These are phyloP conservation scores for Serendipita sp. DNA, from an alignment of 768 basidiomycete genomes.

Conservation along the genomic window DNA sequence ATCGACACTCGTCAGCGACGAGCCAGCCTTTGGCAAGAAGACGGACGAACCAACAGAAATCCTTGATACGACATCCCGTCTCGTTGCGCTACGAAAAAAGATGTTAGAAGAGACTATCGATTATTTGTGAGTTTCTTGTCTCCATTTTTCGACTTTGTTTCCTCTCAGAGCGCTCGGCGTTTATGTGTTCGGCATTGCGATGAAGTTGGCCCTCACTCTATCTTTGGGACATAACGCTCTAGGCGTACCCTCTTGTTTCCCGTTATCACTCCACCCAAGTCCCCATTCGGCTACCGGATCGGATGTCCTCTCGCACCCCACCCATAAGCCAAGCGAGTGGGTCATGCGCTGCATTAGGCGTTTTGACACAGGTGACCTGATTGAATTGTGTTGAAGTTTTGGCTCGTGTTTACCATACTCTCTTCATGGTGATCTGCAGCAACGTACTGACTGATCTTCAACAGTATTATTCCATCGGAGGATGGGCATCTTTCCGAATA, in stretches of 20 bases:
- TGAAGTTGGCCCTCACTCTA: neutral
- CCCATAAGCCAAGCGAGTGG: too few relatives aligned
- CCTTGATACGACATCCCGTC: conserved; percentile 41
- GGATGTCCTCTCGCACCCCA: too few relatives aligned
- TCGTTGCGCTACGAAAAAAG: conserved; percentile 44
- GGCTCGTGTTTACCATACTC: conserved; percentile 4
- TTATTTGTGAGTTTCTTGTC: conserved; percentile 44
- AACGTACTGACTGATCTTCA: neutral
- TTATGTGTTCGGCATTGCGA: too few relatives aligned
- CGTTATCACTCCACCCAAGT: too few relatives aligned
- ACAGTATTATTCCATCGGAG: conserved; percentile 57
- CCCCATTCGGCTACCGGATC: too few relatives aligned
- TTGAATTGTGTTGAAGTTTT: neutral
- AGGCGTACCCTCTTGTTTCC: too few relatives aligned
- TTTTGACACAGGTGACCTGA: too few relatives aligned
- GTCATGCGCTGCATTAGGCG: too few relatives aligned
- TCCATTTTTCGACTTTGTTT: neutral
- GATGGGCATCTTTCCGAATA: conserved; percentile 79
- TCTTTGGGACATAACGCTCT: too few relatives aligned
- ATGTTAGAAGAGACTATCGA: conserved; percentile 57
- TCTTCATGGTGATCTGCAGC: too few relatives aligned
- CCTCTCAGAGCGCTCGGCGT: neutral
- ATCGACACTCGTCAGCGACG: neutral
- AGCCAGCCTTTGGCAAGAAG: neutral
- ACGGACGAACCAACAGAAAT: neutral